Conservation (phyloP, 2,329 filamentous ascomycete species). For the Arthrinium puccinioides region DNA sequence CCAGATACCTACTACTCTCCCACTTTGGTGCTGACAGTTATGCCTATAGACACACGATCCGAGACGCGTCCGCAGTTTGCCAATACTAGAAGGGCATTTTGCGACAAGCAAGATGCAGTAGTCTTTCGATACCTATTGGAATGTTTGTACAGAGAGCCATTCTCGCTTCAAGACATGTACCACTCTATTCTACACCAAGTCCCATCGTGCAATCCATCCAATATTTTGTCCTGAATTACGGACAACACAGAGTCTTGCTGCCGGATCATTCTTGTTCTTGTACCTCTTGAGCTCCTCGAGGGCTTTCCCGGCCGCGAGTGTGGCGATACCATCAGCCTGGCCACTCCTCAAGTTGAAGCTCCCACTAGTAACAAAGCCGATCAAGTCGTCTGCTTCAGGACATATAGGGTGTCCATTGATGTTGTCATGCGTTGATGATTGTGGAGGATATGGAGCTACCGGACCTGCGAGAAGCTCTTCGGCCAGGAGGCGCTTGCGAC, state of each 20-base stretch:
- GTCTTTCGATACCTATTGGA: too few species aligned
- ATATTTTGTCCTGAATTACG: conserved; percentile 72
- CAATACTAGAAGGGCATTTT: too few species aligned
- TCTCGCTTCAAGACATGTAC: too few species aligned
- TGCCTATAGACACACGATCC: too few species aligned
- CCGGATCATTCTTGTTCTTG: conserved; percentile 22
- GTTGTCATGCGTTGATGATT: conserved; percentile 26
- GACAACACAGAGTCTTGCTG: conserved; percentile 64
- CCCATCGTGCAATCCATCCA: conserved; percentile 75
- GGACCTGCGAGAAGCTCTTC: conserved; percentile 37
- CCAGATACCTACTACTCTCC: too few species aligned
- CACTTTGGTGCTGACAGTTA: too few species aligned
- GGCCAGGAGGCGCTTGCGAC: conserved; percentile 36
- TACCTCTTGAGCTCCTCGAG: conserved; percentile 29
- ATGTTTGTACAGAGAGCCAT: too few species aligned
- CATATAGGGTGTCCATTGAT: conserved; percentile 54
- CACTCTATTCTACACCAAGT: conserved; percentile 49
- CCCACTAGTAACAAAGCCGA: conserved; percentile 87
- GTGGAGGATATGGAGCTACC: conserved; percentile 25
- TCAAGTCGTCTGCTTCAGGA: conserved; percentile 67
- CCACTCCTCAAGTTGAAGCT: conserved; percentile 76
- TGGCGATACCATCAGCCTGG: conserved; percentile 67
- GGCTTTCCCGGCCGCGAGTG: conserved; percentile 52
- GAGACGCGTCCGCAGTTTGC: too few species aligned
- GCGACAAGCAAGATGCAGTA: too few species aligned